Conservation (phyloP, 345 rosid genomes). For the Populus tremula region DNA sequence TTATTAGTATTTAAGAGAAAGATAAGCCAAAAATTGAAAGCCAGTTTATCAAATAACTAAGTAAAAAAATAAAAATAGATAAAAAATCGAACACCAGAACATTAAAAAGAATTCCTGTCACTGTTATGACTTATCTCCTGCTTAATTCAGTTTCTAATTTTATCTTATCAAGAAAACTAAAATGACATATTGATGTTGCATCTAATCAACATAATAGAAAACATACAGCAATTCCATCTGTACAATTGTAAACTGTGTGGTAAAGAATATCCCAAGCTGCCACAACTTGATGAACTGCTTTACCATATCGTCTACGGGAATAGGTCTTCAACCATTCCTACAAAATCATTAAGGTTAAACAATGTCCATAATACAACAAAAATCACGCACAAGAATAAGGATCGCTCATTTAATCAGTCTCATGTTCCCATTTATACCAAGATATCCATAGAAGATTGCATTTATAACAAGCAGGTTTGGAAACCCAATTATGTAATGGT, state of each 20-base stretch:
- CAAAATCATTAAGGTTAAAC: slow-evolving; percentile 19
- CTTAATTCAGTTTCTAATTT: not conserved
- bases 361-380: not conserved
- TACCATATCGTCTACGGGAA: slow-evolving; percentile 77
- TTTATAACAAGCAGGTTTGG: no score
- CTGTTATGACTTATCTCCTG: not conserved
- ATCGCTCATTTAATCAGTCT: not conserved
- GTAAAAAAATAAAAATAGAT: not conserved
- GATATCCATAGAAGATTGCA: not conserved
- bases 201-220: slow-evolving; percentile 6
- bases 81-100: not conserved
- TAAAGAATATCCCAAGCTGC: slow-evolving; percentile 85
- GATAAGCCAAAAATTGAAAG: not conserved
- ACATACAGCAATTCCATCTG: slow-evolving; percentile 81
- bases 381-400: not conserved
- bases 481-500: no score
- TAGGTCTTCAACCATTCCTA: slow-evolving; percentile 86
- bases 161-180: not conserved
- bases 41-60: not conserved
- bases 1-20: not conserved
- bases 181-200: not conserved
- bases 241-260: slow-evolving; percentile 78
- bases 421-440: not conserved
- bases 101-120: no score
- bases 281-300: slow-evolving; percentile 48